These are phyloP conservation scores for Aegilops sharonensis DNA, from an alignment of 176 grass and related monocot genomes.

Conservation along the genomic window DNA sequence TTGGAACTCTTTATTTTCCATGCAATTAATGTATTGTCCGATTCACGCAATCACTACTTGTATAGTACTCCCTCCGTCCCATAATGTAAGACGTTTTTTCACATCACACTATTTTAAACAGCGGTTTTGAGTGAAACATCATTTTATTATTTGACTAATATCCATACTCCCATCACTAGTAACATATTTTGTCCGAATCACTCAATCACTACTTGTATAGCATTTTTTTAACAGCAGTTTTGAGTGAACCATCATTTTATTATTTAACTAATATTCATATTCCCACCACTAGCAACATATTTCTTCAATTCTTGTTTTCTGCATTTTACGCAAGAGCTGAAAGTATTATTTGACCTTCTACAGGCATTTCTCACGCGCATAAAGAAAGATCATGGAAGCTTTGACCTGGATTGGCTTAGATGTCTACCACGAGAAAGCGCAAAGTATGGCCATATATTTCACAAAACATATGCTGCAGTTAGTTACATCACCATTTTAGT, in stretches of 20 bases:
- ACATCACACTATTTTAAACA: background rate
- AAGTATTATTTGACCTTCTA: background rate
- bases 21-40: background rate
- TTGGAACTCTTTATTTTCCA: background rate
- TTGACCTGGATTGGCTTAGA: conserved; percentile 58
- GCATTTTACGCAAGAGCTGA: background rate
- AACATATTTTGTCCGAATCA: background rate
- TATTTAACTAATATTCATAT: background rate
- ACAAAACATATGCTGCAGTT: background rate
- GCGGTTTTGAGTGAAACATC: background rate
- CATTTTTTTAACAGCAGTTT: background rate
- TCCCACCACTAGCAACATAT: background rate
- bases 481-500: conserved; percentile 12
- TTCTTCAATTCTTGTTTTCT: background rate
- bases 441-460: conserved; percentile 39
- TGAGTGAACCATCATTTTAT: conserved; percentile 17
- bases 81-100: too few species aligned
- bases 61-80: background rate
- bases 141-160: conserved; percentile 3
- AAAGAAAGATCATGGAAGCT: conserved; percentile 43
- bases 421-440: conserved; percentile 43
- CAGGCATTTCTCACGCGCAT: conserved; percentile 44
- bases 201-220: background rate
- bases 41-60: background rate
- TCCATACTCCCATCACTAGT: background rate